A percentile compares a stretch with the other conserved stretches of the same genome.
phyloP scores from a whole-genome alignment of 345 rosid species.

The Turritis glabra region DNA sequence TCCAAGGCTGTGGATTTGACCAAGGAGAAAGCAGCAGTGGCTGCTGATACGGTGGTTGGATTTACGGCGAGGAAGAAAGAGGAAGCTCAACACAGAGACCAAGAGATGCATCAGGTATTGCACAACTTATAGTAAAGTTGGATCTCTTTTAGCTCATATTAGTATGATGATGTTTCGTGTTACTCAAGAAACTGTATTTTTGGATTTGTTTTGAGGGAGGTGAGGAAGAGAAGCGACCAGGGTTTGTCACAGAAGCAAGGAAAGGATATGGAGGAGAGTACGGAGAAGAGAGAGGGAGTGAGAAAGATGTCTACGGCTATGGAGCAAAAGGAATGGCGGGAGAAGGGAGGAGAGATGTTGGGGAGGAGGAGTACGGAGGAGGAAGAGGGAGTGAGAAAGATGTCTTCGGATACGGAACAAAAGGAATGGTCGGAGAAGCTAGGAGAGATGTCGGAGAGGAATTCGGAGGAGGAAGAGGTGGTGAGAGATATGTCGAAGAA shows the following conservation, averaged over 20 bases:
- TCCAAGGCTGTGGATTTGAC: constrained; percentile 62
- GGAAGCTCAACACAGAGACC: constrained; percentile 48
- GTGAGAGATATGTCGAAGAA: constrained; percentile 24
- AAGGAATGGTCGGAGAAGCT: constrained; percentile 3
- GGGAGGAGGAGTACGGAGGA: constrained; percentile 8
- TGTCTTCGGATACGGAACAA: constrained; percentile 27
- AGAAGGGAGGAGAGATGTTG: constrained; percentile 1
- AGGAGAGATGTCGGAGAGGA: constrained; percentile 3
- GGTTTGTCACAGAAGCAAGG: background rate
- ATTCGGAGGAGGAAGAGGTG: constrained; percentile 26
- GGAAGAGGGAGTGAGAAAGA: constrained; percentile 6
- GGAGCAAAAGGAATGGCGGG: constrained; percentile 4
- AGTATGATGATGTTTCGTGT: constrained; percentile 14
- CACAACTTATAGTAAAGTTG: background rate
- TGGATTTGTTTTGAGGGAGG: constrained; percentile 36
- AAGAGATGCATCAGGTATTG: constrained; percentile 32
- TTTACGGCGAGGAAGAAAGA: constrained; percentile 75
- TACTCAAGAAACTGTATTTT: constrained; percentile 11
- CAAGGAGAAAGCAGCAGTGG: constrained; percentile 51
- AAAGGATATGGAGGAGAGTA: background rate
- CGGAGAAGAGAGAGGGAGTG: background rate
- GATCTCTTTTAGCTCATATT: background rate
- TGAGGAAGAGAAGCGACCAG: constrained; percentile 35
- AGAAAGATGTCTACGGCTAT: constrained; percentile 17
- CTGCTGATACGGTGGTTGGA: constrained; percentile 58